phyloP scores from a whole-genome alignment of 768 basidiomycete genomes.

The Agrocybe pediades region DNA sequence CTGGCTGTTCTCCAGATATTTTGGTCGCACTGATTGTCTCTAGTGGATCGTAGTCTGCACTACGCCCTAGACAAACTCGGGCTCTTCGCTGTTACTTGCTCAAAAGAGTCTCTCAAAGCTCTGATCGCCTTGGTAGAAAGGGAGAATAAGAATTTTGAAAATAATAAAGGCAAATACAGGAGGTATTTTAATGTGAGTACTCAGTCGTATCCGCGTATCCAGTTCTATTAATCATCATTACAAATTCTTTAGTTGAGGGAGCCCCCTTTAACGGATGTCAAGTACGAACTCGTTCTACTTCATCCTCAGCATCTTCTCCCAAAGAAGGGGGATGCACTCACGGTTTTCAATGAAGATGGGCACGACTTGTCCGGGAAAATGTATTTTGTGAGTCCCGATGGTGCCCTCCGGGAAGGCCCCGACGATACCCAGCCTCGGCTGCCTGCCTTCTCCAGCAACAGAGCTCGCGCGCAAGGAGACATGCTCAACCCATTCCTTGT shows the following conservation, averaged over 20 bases:
- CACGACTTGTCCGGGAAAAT: constrained; percentile 1
- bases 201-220: neutral
- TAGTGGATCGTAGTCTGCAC: constrained; percentile 15
- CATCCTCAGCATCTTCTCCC: constrained; percentile 9
- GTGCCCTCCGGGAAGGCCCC: constrained; percentile 3
- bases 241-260: neutral
- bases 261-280: constrained; percentile 11
- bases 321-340: constrained; percentile 4
- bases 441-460: constrained; percentile 1
- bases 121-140: too few species aligned
- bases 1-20: too few species aligned
- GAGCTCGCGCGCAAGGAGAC: neutral
- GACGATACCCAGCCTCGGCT: neutral
- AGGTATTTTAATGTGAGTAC: too few species aligned
- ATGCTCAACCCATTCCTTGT: too few species aligned
- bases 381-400: constrained; percentile 7
- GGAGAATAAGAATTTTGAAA: too few species aligned
- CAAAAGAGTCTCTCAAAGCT: too few species aligned
- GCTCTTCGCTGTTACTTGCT: too few species aligned
- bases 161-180: too few species aligned
- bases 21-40: too few species aligned
- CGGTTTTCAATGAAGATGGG: constrained; percentile 4
- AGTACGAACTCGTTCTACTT: constrained; percentile 11
- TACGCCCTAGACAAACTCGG: constrained; percentile 9
- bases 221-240: constrained; percentile 2